A percentile compares a stretch with the other conserved stretches of the same genome.
These are phyloP conservation scores for Sphaerulina musiva DNA, from an alignment of 2,329 filamentous ascomycete genomes.

Conservation along the genomic window DNA sequence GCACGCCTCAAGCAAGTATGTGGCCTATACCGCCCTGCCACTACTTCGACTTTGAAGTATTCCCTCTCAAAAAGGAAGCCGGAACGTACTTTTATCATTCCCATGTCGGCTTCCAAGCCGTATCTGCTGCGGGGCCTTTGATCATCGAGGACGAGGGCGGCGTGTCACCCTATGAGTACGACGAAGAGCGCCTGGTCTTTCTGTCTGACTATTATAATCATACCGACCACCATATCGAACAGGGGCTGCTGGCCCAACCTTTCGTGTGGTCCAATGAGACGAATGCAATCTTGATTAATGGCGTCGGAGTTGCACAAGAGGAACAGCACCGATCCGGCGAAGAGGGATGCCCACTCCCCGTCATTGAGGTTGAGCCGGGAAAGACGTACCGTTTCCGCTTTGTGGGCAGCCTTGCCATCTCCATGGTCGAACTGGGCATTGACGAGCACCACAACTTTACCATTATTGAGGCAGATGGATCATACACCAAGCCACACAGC, in stretches of 20 bases:
- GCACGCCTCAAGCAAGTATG: slow-evolving; percentile 53
- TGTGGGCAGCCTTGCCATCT: slow-evolving; percentile 52
- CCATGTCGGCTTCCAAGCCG: slow-evolving; percentile 57
- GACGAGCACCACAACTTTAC: slow-evolving; percentile 51
- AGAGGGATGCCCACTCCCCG: slow-evolving; percentile 27
- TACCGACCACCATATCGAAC: slow-evolving; percentile 47
- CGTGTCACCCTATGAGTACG: slow-evolving; percentile 51
- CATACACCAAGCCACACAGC: slow-evolving; percentile 45
- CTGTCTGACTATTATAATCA: slow-evolving; percentile 54
- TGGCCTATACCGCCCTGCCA: slow-evolving; percentile 58
- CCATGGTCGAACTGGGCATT: slow-evolving; percentile 49
- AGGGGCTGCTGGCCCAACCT: slow-evolving; percentile 44
- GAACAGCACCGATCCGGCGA: slow-evolving; percentile 17
- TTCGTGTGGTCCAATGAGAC: slow-evolving; percentile 57
- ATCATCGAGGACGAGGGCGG: slow-evolving; percentile 48
- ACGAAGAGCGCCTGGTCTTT: slow-evolving; percentile 53
- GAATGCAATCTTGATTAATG: slow-evolving; percentile 53
- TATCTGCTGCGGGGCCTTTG: slow-evolving; percentile 52
- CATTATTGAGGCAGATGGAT: slow-evolving; percentile 55
- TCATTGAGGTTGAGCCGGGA: slow-evolving; percentile 54
- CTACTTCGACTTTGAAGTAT: slow-evolving; percentile 63
- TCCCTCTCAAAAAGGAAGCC: slow-evolving; percentile 46
- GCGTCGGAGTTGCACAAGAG: slow-evolving; percentile 32
- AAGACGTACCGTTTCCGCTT: slow-evolving; percentile 58
- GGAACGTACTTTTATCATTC: slow-evolving; percentile 66